These are phyloP conservation scores for Coemansia sp. DNA, from an alignment of 192 early-diverging fungal genomes.

Conservation along the genomic window DNA sequence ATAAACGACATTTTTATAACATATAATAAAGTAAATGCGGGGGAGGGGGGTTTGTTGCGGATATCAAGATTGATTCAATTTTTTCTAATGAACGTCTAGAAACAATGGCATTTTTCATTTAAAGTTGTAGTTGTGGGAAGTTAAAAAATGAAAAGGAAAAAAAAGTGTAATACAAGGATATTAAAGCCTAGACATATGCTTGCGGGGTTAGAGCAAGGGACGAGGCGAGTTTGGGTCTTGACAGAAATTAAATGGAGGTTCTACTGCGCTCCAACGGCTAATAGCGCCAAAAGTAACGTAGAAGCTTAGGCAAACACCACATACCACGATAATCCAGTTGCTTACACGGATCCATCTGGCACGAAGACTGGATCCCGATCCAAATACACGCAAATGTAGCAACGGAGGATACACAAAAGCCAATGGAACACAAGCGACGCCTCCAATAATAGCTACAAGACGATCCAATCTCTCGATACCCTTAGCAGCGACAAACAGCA, in stretches of 20 bases:
- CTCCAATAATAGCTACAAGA: slow-evolving; percentile 79
- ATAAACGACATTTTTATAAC: slow-evolving; percentile 21
- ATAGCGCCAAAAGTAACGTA: slow-evolving; percentile 68
- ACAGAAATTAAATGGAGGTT: slow-evolving; percentile 33
- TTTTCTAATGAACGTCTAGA: too few species aligned
- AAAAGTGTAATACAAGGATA: too few species aligned
- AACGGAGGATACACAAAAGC: slow-evolving; percentile 84
- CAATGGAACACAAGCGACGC: slow-evolving; percentile 68
- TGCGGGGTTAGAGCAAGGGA: neutral
- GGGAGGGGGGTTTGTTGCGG: neutral
- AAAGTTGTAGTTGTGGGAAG: too few species aligned
- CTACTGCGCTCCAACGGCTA: slow-evolving; percentile 14
- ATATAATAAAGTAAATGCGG: neutral
- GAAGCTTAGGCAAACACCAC: slow-evolving; percentile 68
- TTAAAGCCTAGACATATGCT: too few species aligned
- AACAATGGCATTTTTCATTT: too few species aligned
- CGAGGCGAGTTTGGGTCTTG: neutral
- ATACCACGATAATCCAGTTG: slow-evolving; percentile 61
- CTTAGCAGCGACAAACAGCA: slow-evolving; percentile 69
- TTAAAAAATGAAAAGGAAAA: too few species aligned
- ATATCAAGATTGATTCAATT: neutral
- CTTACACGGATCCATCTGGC: slow-evolving; percentile 37
- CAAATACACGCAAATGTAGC: slow-evolving; percentile 70
- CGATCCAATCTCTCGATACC: slow-evolving; percentile 74
- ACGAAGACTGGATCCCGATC: slow-evolving; percentile 21